These are phyloP conservation scores for Gonium pectorale DNA, from an alignment of 139 green algal genomes.

Conservation along the genomic window DNA sequence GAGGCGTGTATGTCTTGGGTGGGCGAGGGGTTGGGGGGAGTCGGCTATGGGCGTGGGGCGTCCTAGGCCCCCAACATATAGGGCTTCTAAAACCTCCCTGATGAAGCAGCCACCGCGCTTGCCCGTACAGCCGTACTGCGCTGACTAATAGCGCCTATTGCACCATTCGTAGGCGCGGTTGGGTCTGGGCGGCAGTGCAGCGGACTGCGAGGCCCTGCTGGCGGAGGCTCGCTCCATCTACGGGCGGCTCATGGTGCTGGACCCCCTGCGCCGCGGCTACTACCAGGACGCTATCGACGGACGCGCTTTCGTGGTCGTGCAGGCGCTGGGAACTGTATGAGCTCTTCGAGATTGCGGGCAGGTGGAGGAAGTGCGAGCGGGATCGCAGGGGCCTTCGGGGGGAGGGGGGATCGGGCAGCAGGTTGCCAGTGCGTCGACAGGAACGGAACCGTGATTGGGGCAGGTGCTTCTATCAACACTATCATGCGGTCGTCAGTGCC, in stretches of 20 bases:
- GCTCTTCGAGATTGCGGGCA: too few relatives aligned
- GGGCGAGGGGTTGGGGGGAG: not conserved
- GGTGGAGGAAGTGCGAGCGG: too few relatives aligned
- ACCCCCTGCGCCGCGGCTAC: conserved; percentile 67
- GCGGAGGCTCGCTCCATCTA: conserved; percentile 55
- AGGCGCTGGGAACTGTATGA: conserved; percentile 66
- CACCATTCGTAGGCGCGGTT: conserved; percentile 38
- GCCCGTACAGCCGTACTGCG: not conserved
- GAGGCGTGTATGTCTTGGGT: not conserved
- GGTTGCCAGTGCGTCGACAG: too few relatives aligned
- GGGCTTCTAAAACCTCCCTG: not conserved
- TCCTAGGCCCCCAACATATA: too few relatives aligned
- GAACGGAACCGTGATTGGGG: too few relatives aligned
- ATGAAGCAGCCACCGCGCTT: not conserved
- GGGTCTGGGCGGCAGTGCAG: conserved; percentile 37
- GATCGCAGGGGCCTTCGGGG: too few relatives aligned
- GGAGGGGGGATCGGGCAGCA: too few relatives aligned
- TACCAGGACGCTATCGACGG: conserved; percentile 67
- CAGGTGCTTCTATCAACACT: too few relatives aligned
- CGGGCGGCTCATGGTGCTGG: conserved; percentile 51
- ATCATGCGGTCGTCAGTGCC: too few relatives aligned
- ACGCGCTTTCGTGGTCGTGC: conserved; percentile 66
- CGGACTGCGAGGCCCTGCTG: conserved; percentile 3
- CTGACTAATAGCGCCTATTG: not conserved
- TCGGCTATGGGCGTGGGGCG: not conserved